phyloP scores from a whole-genome alignment of 352 stramenopile species.

The Phytophthora cryptogea region DNA sequence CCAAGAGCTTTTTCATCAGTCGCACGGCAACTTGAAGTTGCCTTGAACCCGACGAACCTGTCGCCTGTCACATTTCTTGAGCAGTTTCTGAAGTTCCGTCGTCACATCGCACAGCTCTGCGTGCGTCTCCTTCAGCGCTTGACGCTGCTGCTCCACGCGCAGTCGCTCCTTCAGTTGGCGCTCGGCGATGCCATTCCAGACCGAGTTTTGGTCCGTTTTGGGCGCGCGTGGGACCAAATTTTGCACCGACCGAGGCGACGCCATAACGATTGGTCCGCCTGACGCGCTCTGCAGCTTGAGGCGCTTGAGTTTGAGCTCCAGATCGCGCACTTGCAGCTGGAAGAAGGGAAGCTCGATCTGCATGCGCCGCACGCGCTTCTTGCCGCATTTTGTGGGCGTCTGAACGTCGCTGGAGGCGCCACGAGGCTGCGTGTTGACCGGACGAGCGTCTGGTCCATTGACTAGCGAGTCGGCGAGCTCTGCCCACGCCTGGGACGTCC shows the following conservation, averaged over 20 bases:
- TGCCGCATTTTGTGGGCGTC: not conserved
- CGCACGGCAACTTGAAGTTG: slow-evolving; percentile 23
- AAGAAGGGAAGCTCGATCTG: slow-evolving; percentile 39
- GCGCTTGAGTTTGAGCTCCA: slow-evolving; percentile 37
- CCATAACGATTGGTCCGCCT: not conserved
- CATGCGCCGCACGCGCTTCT: slow-evolving; percentile 26
- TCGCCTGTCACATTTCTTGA: slow-evolving; percentile 16
- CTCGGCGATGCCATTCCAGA: slow-evolving; percentile 34
- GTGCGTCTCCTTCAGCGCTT: slow-evolving; percentile 10
- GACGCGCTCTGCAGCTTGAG: slow-evolving; percentile 16
- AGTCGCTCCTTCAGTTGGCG: slow-evolving; percentile 35
- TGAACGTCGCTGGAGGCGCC: not conserved
- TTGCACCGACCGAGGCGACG: slow-evolving; percentile 1
- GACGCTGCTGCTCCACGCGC: slow-evolving; percentile 19
- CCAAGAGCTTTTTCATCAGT: slow-evolving; percentile 15
- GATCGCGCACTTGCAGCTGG: slow-evolving; percentile 29
- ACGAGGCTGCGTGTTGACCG: not conserved
- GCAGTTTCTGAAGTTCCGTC: slow-evolving; percentile 19
- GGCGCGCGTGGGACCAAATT: slow-evolving; percentile 12
- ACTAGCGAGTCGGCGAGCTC: slow-evolving; percentile 1
- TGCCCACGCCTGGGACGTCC: slow-evolving; percentile 9
- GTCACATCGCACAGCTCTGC: not conserved
- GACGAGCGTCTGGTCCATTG: not conserved
- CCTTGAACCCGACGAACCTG: slow-evolving; percentile 4
- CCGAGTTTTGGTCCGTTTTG: slow-evolving; percentile 9